These are phyloP conservation scores for Candida neerlandica DNA, from an alignment of 1,139 yeast genomes.

Conservation along the genomic window DNA sequence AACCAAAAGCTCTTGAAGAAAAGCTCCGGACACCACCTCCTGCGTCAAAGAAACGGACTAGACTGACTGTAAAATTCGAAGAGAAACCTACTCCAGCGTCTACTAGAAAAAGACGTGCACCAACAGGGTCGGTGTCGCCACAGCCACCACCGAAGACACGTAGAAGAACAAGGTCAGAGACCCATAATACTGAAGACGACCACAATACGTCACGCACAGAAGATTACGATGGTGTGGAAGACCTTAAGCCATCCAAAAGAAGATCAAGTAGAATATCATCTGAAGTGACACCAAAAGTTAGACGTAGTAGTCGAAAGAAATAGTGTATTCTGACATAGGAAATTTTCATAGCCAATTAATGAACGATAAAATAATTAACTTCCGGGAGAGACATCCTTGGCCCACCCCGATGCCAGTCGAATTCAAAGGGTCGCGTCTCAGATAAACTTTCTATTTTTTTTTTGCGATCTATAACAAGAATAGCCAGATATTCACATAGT, in stretches of 20 bases:
- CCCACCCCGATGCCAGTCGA: too few species aligned
- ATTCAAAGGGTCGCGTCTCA: too few species aligned
- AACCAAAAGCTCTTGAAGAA: slow-evolving; percentile 15
- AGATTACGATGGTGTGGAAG: slow-evolving; percentile 12
- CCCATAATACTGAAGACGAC: slow-evolving; percentile 23
- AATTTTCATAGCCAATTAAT: not conserved
- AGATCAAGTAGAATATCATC: slow-evolving; percentile 23
- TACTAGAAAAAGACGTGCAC: slow-evolving; percentile 14
- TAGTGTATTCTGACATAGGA: slow-evolving; percentile 8
- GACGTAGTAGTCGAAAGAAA: slow-evolving; percentile 32
- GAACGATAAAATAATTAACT: too few species aligned
- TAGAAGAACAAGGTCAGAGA: slow-evolving; percentile 31
- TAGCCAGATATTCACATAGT: too few species aligned
- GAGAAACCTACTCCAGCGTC: slow-evolving; percentile 15
- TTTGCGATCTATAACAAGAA: too few species aligned
- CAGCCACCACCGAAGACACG: slow-evolving; percentile 21
- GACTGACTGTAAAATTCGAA: slow-evolving; percentile 28
- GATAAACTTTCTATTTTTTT: too few species aligned
- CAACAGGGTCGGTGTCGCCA: slow-evolving; percentile 14
- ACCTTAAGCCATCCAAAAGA: slow-evolving; percentile 18
- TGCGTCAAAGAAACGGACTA: slow-evolving; percentile 29
- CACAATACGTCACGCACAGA: slow-evolving; percentile 7
- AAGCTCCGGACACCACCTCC: slow-evolving; percentile 15
- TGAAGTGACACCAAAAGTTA: slow-evolving; percentile 19
- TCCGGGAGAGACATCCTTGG: too few species aligned